These are phyloP conservation scores for Sordaria brevicollis DNA, from an alignment of 495 filamentous ascomycete species.

Conservation along the genomic window DNA sequence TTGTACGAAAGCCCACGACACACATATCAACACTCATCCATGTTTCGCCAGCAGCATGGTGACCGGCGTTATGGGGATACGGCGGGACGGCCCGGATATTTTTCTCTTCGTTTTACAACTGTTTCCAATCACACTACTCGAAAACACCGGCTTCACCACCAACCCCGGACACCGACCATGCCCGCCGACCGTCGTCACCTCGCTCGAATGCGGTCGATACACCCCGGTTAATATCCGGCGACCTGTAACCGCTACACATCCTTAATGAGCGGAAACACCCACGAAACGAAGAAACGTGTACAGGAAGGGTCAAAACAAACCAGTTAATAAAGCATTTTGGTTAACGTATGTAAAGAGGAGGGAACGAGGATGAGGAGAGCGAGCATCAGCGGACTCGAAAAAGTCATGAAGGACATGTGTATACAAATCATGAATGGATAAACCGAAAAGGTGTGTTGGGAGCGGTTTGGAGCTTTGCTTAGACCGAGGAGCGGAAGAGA, in stretches of 20 bases:
- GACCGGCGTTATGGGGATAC: conserved; percentile 8
- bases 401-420: background rate
- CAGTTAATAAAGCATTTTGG: background rate
- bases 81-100: conserved; percentile 9
- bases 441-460: background rate
- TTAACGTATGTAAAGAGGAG: background rate
- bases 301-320: background rate
- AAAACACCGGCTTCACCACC: background rate
- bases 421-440: background rate
- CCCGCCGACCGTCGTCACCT: background rate
- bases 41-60: conserved; percentile 5
- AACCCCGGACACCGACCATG: background rate
- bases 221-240: background rate
- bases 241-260: background rate
- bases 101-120: conserved; percentile 2
- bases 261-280: background rate
- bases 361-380: background rate
- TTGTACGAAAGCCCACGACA: conserved; percentile 28
- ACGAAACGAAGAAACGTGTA: background rate
- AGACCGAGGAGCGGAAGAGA: background rate
- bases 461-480: background rate
- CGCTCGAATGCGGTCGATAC: background rate
- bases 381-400: background rate
- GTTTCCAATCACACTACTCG: background rate
- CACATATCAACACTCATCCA: conserved; percentile 20